Base-by-base conservation (phyloP, 805 yeast species). In the Candida quercuum region DNA sequence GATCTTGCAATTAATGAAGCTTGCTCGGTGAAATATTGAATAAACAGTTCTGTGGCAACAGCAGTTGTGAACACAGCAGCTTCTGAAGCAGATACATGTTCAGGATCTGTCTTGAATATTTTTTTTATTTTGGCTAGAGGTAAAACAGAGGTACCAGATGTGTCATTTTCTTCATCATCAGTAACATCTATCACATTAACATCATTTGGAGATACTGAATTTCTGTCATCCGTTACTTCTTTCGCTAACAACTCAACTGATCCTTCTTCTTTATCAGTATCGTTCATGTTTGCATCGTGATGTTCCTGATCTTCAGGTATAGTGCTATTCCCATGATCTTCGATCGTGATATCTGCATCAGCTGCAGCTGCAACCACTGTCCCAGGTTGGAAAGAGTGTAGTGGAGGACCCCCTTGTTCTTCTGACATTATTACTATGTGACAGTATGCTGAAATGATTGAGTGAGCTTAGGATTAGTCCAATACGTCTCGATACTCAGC, bases 81-180 rank as follows among this genome's bases (percentile, higher is more conserved):
- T 39, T 75, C 81, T 3, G 87, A 76, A 2, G 86, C 77, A 2
- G 80, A 73, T 6, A 69, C 60, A 47, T 81, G 81, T 27, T 80
- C 88, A 13, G 87, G 86, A 54, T 85, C 94, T 54, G 81, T 71
- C 50, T 81, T 83, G 55, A 85, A 72, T 37, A 85, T 79, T 47
- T 79, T 71, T 51, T 81, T 82, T 46, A 85, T 76, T 45, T 84
- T 74, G 3, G 86, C 66, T 28, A 83, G 60, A 6, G 93, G 95
- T 19, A 85, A 57, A 3, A 65, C 55, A 7, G 67, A 43, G 0
- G 60, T 45, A 6, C 64, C 63, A 2, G 55, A 51, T 2, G 48
- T 51, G 12, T 39, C 43, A 3, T 16, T 41, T 16, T 34, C 36
- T 3, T 37, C 42, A 10, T 7, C 20, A n/a, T 15, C 35, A 15